These are phyloP conservation scores for Musa beccarii DNA, from an alignment of 176 grass and related monocot species.

Conservation along the genomic window DNA sequence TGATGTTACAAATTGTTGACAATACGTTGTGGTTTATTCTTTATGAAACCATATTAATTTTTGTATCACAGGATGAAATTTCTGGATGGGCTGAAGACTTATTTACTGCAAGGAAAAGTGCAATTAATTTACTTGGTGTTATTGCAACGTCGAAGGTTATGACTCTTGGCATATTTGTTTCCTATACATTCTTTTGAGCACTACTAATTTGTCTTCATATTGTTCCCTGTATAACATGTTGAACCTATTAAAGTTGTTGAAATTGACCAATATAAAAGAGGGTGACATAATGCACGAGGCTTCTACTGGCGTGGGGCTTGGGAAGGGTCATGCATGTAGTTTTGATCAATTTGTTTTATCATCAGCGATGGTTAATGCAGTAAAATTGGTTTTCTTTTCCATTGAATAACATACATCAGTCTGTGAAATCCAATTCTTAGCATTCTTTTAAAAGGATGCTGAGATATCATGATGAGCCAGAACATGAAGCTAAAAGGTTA, in stretches of 20 bases:
- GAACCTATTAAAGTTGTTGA: too few relatives aligned
- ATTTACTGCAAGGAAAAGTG: conserved; percentile 89
- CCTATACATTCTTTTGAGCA: neutral
- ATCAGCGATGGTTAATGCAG: too few relatives aligned
- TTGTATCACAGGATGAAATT: conserved; percentile 62
- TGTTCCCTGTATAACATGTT: too few relatives aligned
- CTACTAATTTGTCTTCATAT: neutral
- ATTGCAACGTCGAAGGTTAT: conserved; percentile 79
- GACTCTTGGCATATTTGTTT: conserved; percentile 17
- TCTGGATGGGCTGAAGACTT: conserved; percentile 87
- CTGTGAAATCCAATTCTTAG: neutral
- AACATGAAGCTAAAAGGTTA: neutral
- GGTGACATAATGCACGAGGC: too few relatives aligned
- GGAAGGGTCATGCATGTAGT: too few relatives aligned
- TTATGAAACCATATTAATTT: neutral
- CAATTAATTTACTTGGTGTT: conserved; percentile 87
- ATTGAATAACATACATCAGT: neutral
- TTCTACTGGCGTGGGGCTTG: too few relatives aligned
- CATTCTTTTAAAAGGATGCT: neutral
- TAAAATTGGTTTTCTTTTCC: too few relatives aligned
- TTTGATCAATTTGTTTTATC: too few relatives aligned
- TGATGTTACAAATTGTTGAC: conserved; percentile 1
- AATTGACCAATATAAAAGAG: too few relatives aligned
- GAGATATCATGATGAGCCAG: neutral
- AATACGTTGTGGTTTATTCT: neutral